Base-by-base conservation (phyloP, 1,284 basidiomycete species). In the Naganishia albida region DNA sequence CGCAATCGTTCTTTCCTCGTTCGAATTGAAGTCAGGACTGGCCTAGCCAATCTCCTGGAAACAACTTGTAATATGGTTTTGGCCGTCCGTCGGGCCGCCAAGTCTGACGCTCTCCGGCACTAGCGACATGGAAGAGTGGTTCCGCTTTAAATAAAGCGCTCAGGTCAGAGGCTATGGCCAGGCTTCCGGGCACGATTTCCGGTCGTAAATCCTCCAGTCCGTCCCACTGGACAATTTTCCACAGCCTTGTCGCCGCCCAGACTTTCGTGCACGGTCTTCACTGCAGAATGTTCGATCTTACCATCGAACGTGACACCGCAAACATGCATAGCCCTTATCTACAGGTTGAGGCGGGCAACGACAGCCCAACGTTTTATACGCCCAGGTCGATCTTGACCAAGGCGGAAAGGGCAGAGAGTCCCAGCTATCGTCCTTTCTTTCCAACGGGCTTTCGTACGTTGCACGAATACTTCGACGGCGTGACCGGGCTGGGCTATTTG, bases 181-280 rank as follows among this genome's bases (percentile, higher is more conserved):
- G 52, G 2, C 38, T 54, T 16, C 52, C 52, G 1, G 52, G n/a
- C 3, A 42, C 38, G 2, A 42, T 54, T n/a, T 23, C 40, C 13
- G 38, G 38, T 1, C 23, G 16, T n/a, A n/a, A n/a, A 23, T 1
- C 39, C 1, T 30, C 20, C 8, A 39, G 12, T 2, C 52, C 52
- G 1, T 54, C 38, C 2, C 34, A 54, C 38, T 54, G 52, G 52
- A 42, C 38, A 2, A 42, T 54, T n/a, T 3, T 54, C 15, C 52
- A 54, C 20, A n/a, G n/a, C 3, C 20, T 54, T 1, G n/a, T 54
- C 2, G 34, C 52, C 16, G 16, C 38, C 7, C 52, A 54, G 18
- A 23, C n/a, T 6, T 42, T 40, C 12, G 20, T 54, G 23, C 52
- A 54, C 18, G 52, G 52, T n/a, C 15, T 54, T 2, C 52, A 54